These are phyloP conservation scores for Kuraishia piskuri DNA, from an alignment of 805 yeast species.

Conservation along the genomic window DNA sequence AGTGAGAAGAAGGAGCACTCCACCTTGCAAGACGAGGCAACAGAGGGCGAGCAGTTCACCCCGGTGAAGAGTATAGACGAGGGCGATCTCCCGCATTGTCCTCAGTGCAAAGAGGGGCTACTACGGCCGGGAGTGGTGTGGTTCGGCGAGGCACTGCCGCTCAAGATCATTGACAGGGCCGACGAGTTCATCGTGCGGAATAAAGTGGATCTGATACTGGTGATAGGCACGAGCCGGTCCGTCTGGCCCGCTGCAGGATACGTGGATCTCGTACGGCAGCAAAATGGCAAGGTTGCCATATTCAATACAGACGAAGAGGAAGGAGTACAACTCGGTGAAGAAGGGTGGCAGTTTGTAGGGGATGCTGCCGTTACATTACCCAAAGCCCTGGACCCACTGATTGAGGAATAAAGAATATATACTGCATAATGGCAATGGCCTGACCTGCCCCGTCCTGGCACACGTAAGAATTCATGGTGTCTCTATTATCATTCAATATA, in stretches of 20 bases:
- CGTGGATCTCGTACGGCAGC: constrained; percentile 62
- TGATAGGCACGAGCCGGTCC: constrained; percentile 77
- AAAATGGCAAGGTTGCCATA: constrained; percentile 78
- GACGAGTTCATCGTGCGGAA: constrained; percentile 58
- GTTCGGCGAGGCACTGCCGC: constrained; percentile 87
- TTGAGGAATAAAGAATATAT: background rate
- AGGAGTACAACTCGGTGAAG: constrained; percentile 28
- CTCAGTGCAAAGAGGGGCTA: constrained; percentile 56
- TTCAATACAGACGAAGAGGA: constrained; percentile 64
- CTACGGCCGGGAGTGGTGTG: constrained; percentile 88
- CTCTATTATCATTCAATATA: too few species aligned
- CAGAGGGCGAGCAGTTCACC: constrained; percentile 21
- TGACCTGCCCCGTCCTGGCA: too few species aligned
- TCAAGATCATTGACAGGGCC: constrained; percentile 51
- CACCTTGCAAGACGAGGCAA: constrained; percentile 3
- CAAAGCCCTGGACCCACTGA: constrained; percentile 48
- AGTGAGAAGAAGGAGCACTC: too few species aligned
- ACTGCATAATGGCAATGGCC: too few species aligned
- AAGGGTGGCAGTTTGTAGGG: constrained; percentile 68
- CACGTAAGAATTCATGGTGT: too few species aligned
- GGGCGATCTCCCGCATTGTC: constrained; percentile 64
- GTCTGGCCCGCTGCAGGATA: constrained; percentile 93
- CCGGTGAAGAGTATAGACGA: constrained; percentile 41
- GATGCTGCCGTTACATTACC: constrained; percentile 74
- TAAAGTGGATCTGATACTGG: constrained; percentile 64